phyloP scores from a whole-genome alignment of 2,329 filamentous ascomycete species.

The Zasmidium angulare region DNA sequence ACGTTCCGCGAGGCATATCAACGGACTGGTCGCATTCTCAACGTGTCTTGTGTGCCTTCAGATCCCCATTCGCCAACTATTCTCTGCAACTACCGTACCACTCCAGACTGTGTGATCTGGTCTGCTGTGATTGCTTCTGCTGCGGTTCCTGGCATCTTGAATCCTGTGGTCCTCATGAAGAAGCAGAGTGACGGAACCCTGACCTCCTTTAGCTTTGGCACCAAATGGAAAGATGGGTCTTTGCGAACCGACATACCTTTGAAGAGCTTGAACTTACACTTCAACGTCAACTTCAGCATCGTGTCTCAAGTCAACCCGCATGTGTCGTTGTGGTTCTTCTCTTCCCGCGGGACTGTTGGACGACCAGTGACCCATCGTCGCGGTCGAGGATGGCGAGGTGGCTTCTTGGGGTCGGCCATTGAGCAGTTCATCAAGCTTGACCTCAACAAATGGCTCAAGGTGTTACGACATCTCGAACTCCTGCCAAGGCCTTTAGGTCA shows the following conservation, averaged over 20 bases:
- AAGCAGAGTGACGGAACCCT: constrained; percentile 76
- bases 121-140: constrained; percentile 92
- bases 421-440: constrained; percentile 97
- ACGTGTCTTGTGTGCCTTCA: constrained; percentile 92
- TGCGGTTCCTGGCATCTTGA: constrained; percentile 92
- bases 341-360: constrained; percentile 85
- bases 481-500: constrained; percentile 87
- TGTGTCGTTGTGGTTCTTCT: constrained; percentile 99
- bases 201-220: constrained; percentile 89
- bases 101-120: constrained; percentile 97
- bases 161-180: constrained; percentile 89
- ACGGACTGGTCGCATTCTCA: constrained; percentile 88
- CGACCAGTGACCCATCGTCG: constrained; percentile 90
- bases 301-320: constrained; percentile 89
- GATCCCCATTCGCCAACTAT: constrained; percentile 93
- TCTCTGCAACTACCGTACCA: constrained; percentile 90
- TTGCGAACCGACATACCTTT: constrained; percentile 93
- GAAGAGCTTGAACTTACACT: constrained; percentile 89
- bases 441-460: constrained; percentile 95
- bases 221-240: constrained; percentile 99
- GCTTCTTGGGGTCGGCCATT: constrained; percentile 85
- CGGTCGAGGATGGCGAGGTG: constrained; percentile 92
- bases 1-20: constrained; percentile 95
- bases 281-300: constrained; percentile 98
- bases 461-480: constrained; percentile 86